These are phyloP conservation scores for Zhuliangozyma blackwelliae DNA, from an alignment of 1,139 yeast genomes.

Conservation along the genomic window DNA sequence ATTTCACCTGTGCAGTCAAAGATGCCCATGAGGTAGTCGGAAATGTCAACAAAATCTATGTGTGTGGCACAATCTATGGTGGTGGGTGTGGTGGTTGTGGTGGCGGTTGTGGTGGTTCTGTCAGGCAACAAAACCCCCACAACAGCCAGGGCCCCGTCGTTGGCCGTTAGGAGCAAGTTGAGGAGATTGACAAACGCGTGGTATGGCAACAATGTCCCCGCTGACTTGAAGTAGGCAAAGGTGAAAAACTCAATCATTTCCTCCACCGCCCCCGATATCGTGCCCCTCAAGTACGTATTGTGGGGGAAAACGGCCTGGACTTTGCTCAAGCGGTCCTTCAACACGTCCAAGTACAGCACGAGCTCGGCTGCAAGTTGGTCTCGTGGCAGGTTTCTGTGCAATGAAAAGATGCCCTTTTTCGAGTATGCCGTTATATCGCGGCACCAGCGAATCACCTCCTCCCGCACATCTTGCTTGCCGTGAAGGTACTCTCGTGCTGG, in stretches of 20 bases:
- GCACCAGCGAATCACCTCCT: conserved; percentile 29
- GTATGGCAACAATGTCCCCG: conserved; percentile 15
- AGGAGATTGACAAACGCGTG: conserved; percentile 13
- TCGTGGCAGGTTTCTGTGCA: conserved; percentile 20
- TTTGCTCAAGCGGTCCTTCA: conserved; percentile 13
- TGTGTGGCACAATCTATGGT: neutral
- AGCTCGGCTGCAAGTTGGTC: conserved; percentile 11
- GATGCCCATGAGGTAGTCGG: conserved; percentile 37
- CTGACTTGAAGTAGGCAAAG: conserved; percentile 24
- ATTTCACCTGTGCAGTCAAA: conserved; percentile 42
- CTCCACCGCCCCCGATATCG: conserved; percentile 26
- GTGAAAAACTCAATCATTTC: conserved; percentile 39
- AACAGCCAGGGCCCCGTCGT: neutral
- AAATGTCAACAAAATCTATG: conserved; percentile 10
- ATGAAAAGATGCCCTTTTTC: conserved; percentile 35
- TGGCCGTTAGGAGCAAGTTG: conserved; percentile 6
- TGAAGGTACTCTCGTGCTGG: conserved; percentile 15
- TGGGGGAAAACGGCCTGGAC: conserved; percentile 11
- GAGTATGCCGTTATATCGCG: conserved; percentile 36
- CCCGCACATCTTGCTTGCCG: conserved; percentile 28
- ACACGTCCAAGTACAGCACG: conserved; percentile 12
- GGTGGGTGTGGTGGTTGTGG: no score
- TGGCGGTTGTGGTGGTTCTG: neutral
- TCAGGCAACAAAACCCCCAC: neutral
- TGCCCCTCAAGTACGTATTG: conserved; percentile 16